Percentiles rank a stretch among this genome's conserved stretches.
phyloP scores from a whole-genome alignment of 805 yeast species.

The Candida odintsovae region DNA sequence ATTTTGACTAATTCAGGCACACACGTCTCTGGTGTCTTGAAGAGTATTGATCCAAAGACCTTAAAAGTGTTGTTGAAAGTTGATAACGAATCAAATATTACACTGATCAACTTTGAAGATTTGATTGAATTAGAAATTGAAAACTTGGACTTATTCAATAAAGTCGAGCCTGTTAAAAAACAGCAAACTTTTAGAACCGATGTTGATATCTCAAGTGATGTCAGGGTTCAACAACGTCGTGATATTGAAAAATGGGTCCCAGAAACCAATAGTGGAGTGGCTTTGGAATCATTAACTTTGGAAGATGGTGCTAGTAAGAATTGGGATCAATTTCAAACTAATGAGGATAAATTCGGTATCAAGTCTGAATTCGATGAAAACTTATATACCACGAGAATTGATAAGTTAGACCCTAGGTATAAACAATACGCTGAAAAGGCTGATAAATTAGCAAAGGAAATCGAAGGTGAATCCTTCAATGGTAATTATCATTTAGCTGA shows the following conservation, averaged over 20 bases:
- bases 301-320: conserved; percentile 30
- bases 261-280: conserved; percentile 31
- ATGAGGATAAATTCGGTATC: conserved; percentile 84
- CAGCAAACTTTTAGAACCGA: conserved; percentile 71
- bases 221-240: conserved; percentile 47
- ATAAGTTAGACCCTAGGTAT: conserved; percentile 71
- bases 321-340: conserved; percentile 97
- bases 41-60: conserved; percentile 46
- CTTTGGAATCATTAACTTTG: conserved; percentile 24
- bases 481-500: conserved; percentile 83
- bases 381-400: conserved; percentile 74
- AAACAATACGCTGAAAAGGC: conserved; percentile 61
- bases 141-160: conserved; percentile 25
- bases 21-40: conserved; percentile 51
- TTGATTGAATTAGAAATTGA: conserved; percentile 36
- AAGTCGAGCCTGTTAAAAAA: conserved; percentile 52
- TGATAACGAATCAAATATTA: conserved; percentile 24
- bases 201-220: conserved; percentile 55
- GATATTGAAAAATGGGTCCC: conserved; percentile 75
- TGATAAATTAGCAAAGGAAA: conserved; percentile 74
- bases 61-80: conserved; percentile 26
- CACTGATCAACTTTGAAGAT: conserved; percentile 27
- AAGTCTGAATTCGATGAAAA: conserved; percentile 78
- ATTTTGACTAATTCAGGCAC: conserved; percentile 62
- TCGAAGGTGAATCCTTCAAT: conserved; percentile 57